phyloP scores from a whole-genome alignment of 257 asterid genomes.

The Penstemon davidsonii region DNA sequence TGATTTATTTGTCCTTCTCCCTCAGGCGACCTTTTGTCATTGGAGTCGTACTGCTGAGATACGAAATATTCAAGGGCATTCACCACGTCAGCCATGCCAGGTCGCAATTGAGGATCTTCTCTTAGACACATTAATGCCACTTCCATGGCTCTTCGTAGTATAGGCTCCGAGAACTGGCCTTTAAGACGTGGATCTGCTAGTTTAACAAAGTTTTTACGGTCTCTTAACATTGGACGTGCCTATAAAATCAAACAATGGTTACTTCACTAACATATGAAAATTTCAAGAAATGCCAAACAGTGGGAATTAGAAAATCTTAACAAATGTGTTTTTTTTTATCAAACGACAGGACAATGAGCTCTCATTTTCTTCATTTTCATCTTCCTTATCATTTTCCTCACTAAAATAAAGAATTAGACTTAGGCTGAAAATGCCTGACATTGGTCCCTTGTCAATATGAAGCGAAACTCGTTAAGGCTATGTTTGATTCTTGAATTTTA shows the following conservation, averaged over 20 bases:
- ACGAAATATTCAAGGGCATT: constrained; percentile 30
- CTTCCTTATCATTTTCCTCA: no score
- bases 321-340: no score
- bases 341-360: no score
- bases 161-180: constrained; percentile 31
- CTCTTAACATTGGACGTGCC: constrained; percentile 46
- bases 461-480: no score
- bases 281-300: background rate
- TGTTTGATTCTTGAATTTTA: no score
- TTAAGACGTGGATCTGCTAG: constrained; percentile 39
- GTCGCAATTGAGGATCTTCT: constrained; percentile 35
- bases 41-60: constrained; percentile 8
- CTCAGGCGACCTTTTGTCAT: constrained; percentile 5
- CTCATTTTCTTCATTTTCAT: no score
- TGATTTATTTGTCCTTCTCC: background rate
- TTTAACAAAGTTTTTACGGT: constrained; percentile 25
- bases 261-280: background rate
- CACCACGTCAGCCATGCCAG: constrained; percentile 38
- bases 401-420: no score
- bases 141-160: constrained; percentile 34
- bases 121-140: constrained; percentile 39
- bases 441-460: no score
- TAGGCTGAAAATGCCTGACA: no score
- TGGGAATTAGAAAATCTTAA: background rate
- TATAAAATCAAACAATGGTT: constrained; percentile 8